Evolutionary conservation across 164 flowering plant species (phyloP).

Genomic region (Malania oleifera): DNA sequence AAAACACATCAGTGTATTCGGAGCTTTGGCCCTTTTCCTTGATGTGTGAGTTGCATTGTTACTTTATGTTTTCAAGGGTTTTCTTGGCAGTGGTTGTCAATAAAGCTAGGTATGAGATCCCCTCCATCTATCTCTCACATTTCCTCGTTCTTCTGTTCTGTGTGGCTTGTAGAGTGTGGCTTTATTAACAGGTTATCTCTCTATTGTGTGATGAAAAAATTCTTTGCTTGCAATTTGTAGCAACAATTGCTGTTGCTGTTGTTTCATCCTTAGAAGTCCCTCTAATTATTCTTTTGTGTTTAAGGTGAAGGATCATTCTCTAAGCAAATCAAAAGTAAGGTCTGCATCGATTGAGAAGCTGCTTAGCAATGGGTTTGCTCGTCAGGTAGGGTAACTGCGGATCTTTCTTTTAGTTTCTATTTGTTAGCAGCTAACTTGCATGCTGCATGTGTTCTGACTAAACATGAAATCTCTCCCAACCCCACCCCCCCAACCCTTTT

Average conservation of each 20-base stretch:
- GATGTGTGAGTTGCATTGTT: too few relatives aligned
- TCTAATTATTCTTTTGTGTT: slow-evolving; percentile 8
- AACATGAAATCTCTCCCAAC: slow-evolving; percentile 1
- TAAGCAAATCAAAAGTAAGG: slow-evolving; percentile 23
- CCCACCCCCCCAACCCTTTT: too few relatives aligned
- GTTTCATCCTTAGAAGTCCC: not conserved
- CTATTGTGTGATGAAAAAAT: too few relatives aligned
- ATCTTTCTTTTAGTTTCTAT: slow-evolving; percentile 2
- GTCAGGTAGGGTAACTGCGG: slow-evolving; percentile 50
- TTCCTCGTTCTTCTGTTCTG: too few relatives aligned
- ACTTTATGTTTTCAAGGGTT: too few relatives aligned
- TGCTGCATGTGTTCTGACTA: not conserved
- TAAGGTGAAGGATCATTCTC: slow-evolving; percentile 36
- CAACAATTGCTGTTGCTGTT: slow-evolving; percentile 2
- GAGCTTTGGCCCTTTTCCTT: too few relatives aligned
- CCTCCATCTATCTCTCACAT: too few relatives aligned
- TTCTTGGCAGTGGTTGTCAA: too few relatives aligned
- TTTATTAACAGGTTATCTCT: too few relatives aligned
- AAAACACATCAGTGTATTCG: too few relatives aligned
- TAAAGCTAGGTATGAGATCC: too few relatives aligned
- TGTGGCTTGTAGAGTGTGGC: too few relatives aligned
- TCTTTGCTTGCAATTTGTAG: not conserved
- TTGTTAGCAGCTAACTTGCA: not conserved
- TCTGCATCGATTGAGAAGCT: slow-evolving; percentile 50
- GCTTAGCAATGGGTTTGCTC: slow-evolving; percentile 67